Percentiles rank a stretch among this genome's conserved stretches.
Conservation (phyloP, 2,329 filamentous ascomycete species). For the Tolypocladium amazonense region DNA sequence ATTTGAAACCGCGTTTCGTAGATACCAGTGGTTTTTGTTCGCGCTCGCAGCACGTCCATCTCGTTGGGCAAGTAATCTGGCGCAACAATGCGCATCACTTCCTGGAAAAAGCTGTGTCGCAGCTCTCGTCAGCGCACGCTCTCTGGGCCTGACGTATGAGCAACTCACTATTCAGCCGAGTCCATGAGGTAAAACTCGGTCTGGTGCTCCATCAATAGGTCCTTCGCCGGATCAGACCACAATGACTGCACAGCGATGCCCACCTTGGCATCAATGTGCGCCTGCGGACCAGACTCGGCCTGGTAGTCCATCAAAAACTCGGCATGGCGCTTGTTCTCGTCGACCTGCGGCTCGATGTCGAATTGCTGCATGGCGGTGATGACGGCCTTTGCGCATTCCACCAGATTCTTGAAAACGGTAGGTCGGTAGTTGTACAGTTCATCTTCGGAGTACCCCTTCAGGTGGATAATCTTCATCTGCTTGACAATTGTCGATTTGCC, state of each 20-base stretch:
- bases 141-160: neutral
- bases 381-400: constrained; percentile 92
- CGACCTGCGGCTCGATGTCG: constrained; percentile 64
- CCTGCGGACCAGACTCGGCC: constrained; percentile 82
- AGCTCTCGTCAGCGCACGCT: neutral
- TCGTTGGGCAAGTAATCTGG: constrained; percentile 86
- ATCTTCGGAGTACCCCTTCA: constrained; percentile 92
- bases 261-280: constrained; percentile 69
- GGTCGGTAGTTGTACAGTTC: constrained; percentile 90
- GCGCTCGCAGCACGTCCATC: constrained; percentile 85
- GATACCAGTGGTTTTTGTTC: constrained; percentile 98
- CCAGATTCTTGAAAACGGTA: constrained; percentile 95
- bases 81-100: constrained; percentile 73
- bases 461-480: constrained; percentile 99
- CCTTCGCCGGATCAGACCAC: constrained; percentile 82
- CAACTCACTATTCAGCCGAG: constrained; percentile 86
- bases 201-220: constrained; percentile 79
- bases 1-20: constrained; percentile 98
- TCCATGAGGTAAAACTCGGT: constrained; percentile 99
- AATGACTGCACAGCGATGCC: constrained; percentile 75
- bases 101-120: constrained; percentile 76
- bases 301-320: constrained; percentile 80
- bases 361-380: constrained; percentile 90
- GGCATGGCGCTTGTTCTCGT: constrained; percentile 62
- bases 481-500: constrained; percentile 99